These are phyloP conservation scores for Penicillium simplicissimum DNA, from an alignment of 495 filamentous ascomycete species.

Conservation along the genomic window DNA sequence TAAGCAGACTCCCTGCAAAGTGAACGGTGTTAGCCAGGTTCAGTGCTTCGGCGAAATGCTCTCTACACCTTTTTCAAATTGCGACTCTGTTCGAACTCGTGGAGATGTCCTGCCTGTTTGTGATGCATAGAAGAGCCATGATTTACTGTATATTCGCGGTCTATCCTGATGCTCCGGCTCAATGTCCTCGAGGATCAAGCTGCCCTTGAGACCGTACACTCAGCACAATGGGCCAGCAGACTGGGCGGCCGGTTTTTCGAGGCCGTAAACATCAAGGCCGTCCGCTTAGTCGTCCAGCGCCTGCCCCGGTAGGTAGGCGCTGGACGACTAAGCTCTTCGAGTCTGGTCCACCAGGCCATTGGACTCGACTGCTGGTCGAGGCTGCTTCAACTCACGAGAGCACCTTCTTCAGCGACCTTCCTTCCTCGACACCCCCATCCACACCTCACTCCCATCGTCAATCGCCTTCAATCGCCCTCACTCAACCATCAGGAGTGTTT, in stretches of 20 bases:
- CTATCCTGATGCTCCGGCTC: not conserved
- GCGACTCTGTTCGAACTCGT: not conserved
- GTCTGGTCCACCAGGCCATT: not conserved
- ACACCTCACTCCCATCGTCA: not conserved
- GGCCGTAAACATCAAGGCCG: not conserved
- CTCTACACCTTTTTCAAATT: not conserved
- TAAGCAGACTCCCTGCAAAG: too few relatives aligned
- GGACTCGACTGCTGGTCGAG: not conserved
- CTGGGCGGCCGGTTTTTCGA: not conserved
- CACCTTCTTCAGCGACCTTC: slow-evolving; percentile 8
- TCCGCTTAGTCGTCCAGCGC: not conserved
- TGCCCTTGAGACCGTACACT: not conserved
- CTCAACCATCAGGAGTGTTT: not conserved
- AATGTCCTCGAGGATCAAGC: not conserved
- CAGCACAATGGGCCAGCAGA: not conserved
- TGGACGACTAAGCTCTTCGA: too few relatives aligned
- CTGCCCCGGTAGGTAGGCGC: too few relatives aligned
- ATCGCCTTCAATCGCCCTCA: not conserved
- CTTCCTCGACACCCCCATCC: not conserved
- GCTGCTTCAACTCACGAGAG: slow-evolving; percentile 12
- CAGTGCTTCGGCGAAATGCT: too few relatives aligned
- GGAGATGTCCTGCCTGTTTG: not conserved
- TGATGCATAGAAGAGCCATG: not conserved
- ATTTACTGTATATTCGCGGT: not conserved
- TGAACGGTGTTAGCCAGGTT: too few relatives aligned